These are phyloP conservation scores for Podaxis sp. DNA, from an alignment of 768 basidiomycete genomes.

Conservation along the genomic window DNA sequence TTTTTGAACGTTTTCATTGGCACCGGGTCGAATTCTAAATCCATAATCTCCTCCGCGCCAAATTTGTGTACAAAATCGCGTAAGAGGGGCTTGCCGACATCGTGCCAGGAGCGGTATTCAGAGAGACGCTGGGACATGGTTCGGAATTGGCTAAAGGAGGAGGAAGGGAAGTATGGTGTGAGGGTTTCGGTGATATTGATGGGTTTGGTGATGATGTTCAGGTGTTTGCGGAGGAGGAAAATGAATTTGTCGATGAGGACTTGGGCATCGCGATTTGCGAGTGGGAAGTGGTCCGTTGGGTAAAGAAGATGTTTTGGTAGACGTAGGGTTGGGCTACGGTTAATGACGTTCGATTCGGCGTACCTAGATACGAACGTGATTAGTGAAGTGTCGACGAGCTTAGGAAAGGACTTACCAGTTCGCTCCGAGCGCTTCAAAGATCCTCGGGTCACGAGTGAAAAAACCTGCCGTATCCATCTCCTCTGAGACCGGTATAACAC, in stretches of 20 bases:
- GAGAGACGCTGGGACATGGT: constrained; percentile 31
- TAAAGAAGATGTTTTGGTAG: constrained; percentile 33
- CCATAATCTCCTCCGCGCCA: constrained; percentile 21
- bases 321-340: constrained; percentile 22
- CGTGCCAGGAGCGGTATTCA: constrained; percentile 36
- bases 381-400: background rate
- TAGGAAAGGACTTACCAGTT: constrained; percentile 27
- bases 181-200: constrained; percentile 31
- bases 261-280: constrained; percentile 31
- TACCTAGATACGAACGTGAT: constrained; percentile 25
- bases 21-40: constrained; percentile 29
- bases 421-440: constrained; percentile 29
- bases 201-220: constrained; percentile 26
- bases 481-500: constrained; percentile 35
- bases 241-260: constrained; percentile 30
- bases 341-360: constrained; percentile 28
- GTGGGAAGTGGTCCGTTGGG: constrained; percentile 36
- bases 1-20: constrained; percentile 31
- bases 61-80: constrained; percentile 23
- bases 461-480: constrained; percentile 41
- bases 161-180: constrained; percentile 29
- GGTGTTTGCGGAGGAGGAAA: constrained; percentile 22
- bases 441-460: constrained; percentile 32
- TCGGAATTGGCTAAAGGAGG: constrained; percentile 29
- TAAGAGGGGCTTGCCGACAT: constrained; percentile 34